phyloP scores from a whole-genome alignment of 495 filamentous ascomycete genomes.

The Corynascus novoguineensis region DNA sequence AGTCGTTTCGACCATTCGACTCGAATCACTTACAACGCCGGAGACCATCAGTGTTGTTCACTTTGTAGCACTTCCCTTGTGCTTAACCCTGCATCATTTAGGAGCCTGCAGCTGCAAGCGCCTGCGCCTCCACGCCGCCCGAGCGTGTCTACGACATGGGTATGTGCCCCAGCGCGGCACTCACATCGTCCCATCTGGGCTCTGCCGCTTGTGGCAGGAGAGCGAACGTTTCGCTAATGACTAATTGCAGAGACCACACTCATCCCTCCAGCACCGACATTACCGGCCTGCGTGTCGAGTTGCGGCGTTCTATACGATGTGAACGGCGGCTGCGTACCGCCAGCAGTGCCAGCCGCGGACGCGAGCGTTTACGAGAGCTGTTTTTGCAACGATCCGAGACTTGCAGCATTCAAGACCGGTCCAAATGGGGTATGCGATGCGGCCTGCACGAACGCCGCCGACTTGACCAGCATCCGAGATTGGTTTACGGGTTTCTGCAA shows the following conservation, averaged over 20 bases:
- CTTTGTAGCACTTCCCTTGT: neutral
- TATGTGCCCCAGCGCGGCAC: neutral
- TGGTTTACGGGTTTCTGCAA: conserved; percentile 48
- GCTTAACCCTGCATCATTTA: neutral
- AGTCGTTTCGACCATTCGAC: neutral
- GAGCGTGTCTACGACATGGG: conserved; percentile 1
- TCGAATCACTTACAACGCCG: neutral
- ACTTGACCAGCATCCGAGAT: conserved; percentile 38
- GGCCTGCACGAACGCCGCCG: conserved; percentile 31
- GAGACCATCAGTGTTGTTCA: neutral
- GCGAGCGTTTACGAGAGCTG: conserved; percentile 35
- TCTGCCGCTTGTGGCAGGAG: neutral
- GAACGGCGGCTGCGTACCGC: conserved; percentile 49
- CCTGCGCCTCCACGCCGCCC: neutral
- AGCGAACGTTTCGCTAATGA: neutral
- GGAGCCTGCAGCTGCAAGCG: neutral
- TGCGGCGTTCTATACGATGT: conserved; percentile 51
- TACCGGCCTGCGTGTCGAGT: conserved; percentile 42
- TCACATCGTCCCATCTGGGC: neutral
- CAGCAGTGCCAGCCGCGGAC: conserved; percentile 27
- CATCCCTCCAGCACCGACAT: conserved; percentile 39
- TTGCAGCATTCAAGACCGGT: conserved; percentile 39
- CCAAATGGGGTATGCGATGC: conserved; percentile 38
- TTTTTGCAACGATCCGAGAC: conserved; percentile 42
- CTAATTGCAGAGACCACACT: conserved; percentile 33